Percentiles rank a stretch among this genome's conserved stretches.
Conservation (phyloP, 179 eudicot species). For the Amaranthus tricolor region DNA sequence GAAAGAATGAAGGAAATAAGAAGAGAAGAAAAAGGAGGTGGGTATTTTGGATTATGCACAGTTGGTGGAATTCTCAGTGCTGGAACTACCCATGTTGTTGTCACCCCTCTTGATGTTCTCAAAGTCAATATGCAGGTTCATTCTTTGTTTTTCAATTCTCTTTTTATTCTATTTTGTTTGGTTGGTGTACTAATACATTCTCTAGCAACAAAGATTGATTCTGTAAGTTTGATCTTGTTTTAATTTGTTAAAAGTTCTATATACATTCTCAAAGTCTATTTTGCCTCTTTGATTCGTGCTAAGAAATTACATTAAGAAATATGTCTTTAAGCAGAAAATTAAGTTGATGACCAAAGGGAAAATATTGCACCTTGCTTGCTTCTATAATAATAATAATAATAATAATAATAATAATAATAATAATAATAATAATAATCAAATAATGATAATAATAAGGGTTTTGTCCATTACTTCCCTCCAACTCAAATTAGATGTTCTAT, state of each 20-base stretch:
- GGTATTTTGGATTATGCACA: slow-evolving; percentile 33
- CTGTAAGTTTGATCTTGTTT: neutral
- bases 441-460: too few relatives aligned
- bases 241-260: neutral
- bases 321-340: too few relatives aligned
- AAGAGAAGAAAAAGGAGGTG: neutral
- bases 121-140: slow-evolving; percentile 70
- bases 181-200: neutral
- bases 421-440: too few relatives aligned
- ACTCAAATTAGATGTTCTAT: too few relatives aligned
- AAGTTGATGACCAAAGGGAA: too few relatives aligned
- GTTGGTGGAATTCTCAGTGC: slow-evolving; percentile 40
- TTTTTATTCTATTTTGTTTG: neutral
- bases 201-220: neutral
- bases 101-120: slow-evolving; percentile 73
- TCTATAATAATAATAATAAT: too few relatives aligned
- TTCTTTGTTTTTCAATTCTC: too few relatives aligned
- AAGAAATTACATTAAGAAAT: neutral
- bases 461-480: too few relatives aligned
- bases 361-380: too few relatives aligned
- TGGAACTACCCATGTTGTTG: slow-evolving; percentile 57
- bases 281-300: neutral
- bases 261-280: neutral
- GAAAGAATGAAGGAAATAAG: neutral
- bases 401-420: too few relatives aligned